A percentile compares a stretch with the other conserved stretches of the same genome.
phyloP scores from a whole-genome alignment of 2,329 filamentous ascomycete genomes.

The Lachnellula hyalina region DNA sequence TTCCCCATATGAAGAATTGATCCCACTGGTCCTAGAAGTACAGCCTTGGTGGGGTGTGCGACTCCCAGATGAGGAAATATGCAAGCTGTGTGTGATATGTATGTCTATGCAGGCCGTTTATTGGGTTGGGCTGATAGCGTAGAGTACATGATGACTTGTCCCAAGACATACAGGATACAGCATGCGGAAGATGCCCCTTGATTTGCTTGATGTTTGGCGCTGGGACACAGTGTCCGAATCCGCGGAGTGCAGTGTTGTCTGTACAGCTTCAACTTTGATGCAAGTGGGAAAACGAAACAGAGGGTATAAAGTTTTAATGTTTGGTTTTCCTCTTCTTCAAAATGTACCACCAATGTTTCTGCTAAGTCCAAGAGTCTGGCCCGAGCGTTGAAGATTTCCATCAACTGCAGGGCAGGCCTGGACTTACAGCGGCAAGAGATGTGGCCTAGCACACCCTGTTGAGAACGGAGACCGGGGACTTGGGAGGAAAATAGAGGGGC shows the following conservation, averaged over 20 bases:
- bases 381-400: conserved; percentile 4
- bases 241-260: no score
- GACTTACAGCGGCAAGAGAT: conserved; percentile 5
- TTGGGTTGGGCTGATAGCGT: no score
- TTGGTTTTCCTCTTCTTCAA: not conserved
- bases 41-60: not conserved
- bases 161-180: no score
- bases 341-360: conserved; percentile 19
- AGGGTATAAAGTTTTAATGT: not conserved
- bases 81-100: no score
- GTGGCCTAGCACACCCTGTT: conserved; percentile 14
- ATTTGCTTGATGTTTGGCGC: no score
- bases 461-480: not conserved
- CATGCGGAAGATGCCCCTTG: no score
- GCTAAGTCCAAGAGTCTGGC: conserved; percentile 11
- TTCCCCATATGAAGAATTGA: conserved; percentile 1
- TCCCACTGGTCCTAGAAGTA: conserved; percentile 12
- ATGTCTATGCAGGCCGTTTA: no score
- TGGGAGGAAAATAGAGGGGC: not conserved
- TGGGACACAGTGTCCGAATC: no score
- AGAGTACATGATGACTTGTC: no score
- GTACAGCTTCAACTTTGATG: not conserved
- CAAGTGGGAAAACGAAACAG: not conserved
- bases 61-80: no score
- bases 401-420: not conserved